These are phyloP conservation scores for Leccinum aurantiacum DNA, from an alignment of 768 basidiomycete genomes.

Conservation along the genomic window DNA sequence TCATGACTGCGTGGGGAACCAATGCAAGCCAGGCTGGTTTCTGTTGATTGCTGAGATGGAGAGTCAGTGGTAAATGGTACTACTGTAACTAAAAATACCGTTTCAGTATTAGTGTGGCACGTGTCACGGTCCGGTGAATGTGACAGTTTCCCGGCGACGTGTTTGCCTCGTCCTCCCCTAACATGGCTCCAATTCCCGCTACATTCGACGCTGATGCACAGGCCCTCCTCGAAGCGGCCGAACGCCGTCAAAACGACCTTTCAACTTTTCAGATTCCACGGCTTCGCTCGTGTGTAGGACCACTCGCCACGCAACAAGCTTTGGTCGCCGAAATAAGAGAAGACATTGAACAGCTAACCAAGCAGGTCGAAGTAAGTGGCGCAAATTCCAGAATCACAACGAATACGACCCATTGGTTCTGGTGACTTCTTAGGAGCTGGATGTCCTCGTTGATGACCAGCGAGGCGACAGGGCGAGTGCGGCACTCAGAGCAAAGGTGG, in stretches of 20 bases:
- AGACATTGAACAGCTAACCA: constrained; percentile 62
- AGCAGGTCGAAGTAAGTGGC: constrained; percentile 65
- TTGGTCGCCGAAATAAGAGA: constrained; percentile 74
- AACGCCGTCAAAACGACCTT: constrained; percentile 63
- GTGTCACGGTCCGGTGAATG: not conserved
- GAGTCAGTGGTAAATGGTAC: no score
- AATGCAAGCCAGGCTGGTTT: not conserved
- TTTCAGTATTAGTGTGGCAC: not conserved
- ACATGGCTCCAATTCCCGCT: constrained; percentile 64
- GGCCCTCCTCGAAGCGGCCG: constrained; percentile 49
- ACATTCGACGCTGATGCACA: constrained; percentile 52
- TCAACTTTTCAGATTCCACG: constrained; percentile 72
- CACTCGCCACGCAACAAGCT: constrained; percentile 68
- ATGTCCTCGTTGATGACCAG: constrained; percentile 72
- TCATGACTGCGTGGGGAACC: not conserved
- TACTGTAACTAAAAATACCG: no score
- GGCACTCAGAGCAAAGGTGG: constrained; percentile 50
- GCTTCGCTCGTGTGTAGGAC: constrained; percentile 65
- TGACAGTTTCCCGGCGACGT: not conserved
- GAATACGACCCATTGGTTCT: not conserved
- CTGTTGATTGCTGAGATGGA: not conserved
- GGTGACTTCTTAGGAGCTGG: constrained; percentile 50
- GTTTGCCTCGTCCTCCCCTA: not conserved
- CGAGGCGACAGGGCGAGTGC: constrained; percentile 50
- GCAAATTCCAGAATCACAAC: constrained; percentile 4